Conservation (phyloP, 352 stramenopile species). For the Sclerospora graminicola region DNA sequence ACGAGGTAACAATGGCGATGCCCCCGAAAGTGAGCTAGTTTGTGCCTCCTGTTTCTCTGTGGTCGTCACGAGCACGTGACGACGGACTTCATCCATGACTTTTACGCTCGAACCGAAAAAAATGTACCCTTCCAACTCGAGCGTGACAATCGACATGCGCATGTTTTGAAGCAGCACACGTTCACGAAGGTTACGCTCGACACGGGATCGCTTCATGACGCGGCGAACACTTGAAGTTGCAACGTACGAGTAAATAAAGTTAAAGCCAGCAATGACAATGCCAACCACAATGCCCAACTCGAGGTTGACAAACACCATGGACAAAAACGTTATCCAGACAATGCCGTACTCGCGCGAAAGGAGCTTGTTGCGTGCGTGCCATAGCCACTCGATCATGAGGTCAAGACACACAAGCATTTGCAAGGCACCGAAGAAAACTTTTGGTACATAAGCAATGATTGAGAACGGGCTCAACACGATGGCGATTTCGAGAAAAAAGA, state of each 20-base stretch:
- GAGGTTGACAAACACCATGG: slow-evolving; percentile 91
- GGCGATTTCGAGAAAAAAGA: slow-evolving; percentile 65
- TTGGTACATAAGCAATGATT: slow-evolving; percentile 93
- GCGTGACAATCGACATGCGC: slow-evolving; percentile 74
- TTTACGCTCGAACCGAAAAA: slow-evolving; percentile 84
- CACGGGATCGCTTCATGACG: slow-evolving; percentile 72
- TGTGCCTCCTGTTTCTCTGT: slow-evolving; percentile 23
- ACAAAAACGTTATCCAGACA: slow-evolving; percentile 89
- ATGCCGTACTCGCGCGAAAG: slow-evolving; percentile 88
- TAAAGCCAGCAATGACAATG: slow-evolving; percentile 84
- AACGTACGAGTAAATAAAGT: slow-evolving; percentile 84
- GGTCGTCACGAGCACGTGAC: slow-evolving; percentile 59
- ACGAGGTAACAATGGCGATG: slow-evolving; percentile 14
- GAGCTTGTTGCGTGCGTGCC: slow-evolving; percentile 80
- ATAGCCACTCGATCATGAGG: slow-evolving; percentile 96
- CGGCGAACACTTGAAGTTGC: slow-evolving; percentile 54
- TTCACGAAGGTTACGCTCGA: slow-evolving; percentile 71
- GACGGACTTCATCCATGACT: slow-evolving; percentile 82
- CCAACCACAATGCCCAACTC: slow-evolving; percentile 92
- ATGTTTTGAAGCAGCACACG: slow-evolving; percentile 57
- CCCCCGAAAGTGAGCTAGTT: slow-evolving; percentile 12
- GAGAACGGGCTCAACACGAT: slow-evolving; percentile 87
- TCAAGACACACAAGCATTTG: slow-evolving; percentile 96
- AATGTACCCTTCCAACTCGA: slow-evolving; percentile 80
- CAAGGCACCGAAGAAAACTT: slow-evolving; percentile 95